Evolutionary conservation across 2,329 filamentous ascomycete genomes (phyloP), one percentile per base, ranked within the genome.

Genomic region (Ceratocystis harringtonii): DNA sequence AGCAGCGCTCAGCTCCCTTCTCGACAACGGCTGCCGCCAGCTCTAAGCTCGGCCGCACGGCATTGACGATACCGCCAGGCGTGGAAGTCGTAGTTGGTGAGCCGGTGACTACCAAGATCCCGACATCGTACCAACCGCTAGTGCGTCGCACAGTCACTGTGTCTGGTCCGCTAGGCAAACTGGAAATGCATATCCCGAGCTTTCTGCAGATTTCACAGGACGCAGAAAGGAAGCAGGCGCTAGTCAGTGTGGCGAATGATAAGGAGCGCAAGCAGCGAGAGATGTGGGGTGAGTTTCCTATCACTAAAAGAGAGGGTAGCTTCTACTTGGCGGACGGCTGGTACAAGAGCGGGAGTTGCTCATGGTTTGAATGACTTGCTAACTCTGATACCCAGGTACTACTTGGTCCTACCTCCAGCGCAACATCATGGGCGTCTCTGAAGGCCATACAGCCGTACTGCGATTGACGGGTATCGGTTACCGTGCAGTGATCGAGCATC

Each of bases 391-490:
- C 4, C 4, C 69, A 96, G 92, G 92, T 69, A 97, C 92, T 5
- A 88, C 86, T 57, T 92, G 94, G 78, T 86, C 91, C 43, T 92
- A 95, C 73, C 81, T 99, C 65, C 88, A 89, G 72, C 95, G 94
- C 74, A 85, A 95, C 78, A 88, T 99, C 68, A 84, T 91, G 69
- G 94, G 94, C 67, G 94, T 99, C 25, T 95, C 90, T 45, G 94
- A 99, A 81, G 94, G 94, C 44, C 94, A 99, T 77, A 92, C 90
- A 19, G 91, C 92, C 43, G 91, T 99, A 71, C 80, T 99, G 64
- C 87, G 92, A 69, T 82, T 99, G 64, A 91, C 97, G 32, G 94
- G 94, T 72, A 94, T 99, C 67, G 94, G 94, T 68, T 99, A 96
- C 81, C 84, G 92, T 76, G 94, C 94, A 17, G 82, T 99, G 70